Conservation (phyloP, 2,329 filamentous ascomycete genomes). For the Ceratocystis cacaofunesta region DNA sequence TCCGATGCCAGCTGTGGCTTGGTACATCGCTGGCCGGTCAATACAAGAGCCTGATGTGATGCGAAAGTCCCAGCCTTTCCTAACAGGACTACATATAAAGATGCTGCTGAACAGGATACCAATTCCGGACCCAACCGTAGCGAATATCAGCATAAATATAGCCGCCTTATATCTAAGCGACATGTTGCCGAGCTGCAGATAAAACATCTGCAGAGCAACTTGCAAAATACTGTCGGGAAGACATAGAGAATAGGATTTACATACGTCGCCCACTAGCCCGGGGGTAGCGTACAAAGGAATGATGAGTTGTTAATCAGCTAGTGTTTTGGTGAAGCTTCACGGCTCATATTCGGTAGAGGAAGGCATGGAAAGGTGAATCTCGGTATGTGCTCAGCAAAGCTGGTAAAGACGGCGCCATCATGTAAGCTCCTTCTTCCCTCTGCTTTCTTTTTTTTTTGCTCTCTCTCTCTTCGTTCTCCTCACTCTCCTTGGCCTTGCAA, state of each 20-base stretch:
- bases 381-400: neutral
- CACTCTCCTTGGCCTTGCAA: too few relatives aligned
- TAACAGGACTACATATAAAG: neutral
- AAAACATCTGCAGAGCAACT: conserved; percentile 1
- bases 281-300: neutral
- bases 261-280: neutral
- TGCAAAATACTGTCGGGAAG: conserved; percentile 4
- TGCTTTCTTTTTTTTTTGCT: too few relatives aligned
- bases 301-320: neutral
- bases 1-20: neutral
- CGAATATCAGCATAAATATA: neutral
- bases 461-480: too few relatives aligned
- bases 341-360: neutral
- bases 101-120: neutral
- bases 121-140: neutral
- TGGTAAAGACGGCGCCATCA: too few relatives aligned
- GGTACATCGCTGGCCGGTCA: neutral
- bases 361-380: neutral
- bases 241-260: neutral
- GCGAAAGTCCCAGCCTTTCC: neutral
- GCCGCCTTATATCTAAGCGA: neutral
- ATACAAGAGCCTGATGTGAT: neutral
- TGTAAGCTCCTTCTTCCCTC: neutral
- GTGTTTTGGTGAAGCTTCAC: neutral
- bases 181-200: neutral